Base-by-base conservation (phyloP, 805 yeast genomes). In the Sugiyamaella boreocaroliniensis region DNA sequence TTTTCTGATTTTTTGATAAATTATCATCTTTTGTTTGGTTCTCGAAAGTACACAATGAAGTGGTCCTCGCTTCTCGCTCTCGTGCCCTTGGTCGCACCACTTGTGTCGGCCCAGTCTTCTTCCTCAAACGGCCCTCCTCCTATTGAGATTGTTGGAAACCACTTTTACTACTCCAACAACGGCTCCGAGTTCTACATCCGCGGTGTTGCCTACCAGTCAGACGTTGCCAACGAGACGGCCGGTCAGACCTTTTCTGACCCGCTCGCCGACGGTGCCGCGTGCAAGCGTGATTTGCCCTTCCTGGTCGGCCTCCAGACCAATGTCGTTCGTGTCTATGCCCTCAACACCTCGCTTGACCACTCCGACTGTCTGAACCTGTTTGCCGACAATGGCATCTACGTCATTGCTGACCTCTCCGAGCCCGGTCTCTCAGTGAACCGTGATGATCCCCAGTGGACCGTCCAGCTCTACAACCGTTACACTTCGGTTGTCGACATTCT, bases 201-300 rank as follows among this genome's bases (percentile, higher is more conserved):
- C 64, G 97, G 97, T 59, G 78, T 89, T 49, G 95, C 96, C 0
- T 89, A 89, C 70, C 97, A 89, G 71, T 82, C 84, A 44, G 78
- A 82, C 59, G 75, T 82, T 12, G 78, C 79, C 49, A 58, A 61
- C 52, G 57, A 57, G 37, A 85, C 85, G 70, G 70, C 73, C 56
- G 92, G 92, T 55, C 89, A 87, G 48, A 63, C 82, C 45, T 59
- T 82, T 61, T 65, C 66, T 46, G 97, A 92, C 69, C 95, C 97
- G 1, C 74, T 92, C 62, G 85, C 89, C 4, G 86, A 87, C 64
- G 71, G 76, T 11, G 71, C 66, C 2, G 72, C 83, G 2, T 92
- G 98, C 71, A 67, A 80, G 58, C 77, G 97, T 64, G 98, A 92
- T 64, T 76, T 90, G 55, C 88, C 89, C n/a, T 83, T 84, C 65